These are phyloP conservation scores for Venturiaceae sp. DNA, from an alignment of 2,329 filamentous ascomycete species.

Conservation along the genomic window DNA sequence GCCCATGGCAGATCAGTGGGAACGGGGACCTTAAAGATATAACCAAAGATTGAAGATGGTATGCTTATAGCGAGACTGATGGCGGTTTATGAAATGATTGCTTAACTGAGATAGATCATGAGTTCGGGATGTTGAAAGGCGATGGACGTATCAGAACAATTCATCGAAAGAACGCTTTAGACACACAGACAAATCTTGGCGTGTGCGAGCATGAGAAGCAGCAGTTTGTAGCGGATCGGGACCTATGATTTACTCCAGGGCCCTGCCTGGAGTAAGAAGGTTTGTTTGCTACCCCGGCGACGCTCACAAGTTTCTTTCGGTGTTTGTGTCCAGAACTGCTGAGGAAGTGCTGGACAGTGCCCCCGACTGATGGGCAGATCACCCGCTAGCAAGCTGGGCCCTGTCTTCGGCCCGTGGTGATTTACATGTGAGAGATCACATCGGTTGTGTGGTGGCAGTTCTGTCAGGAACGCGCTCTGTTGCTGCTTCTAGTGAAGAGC, in stretches of 20 bases:
- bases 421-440: neutral
- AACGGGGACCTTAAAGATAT: neutral
- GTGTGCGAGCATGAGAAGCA: neutral
- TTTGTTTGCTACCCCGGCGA: neutral
- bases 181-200: conserved; percentile 1
- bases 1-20: neutral
- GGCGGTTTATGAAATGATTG: neutral
- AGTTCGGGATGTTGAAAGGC: neutral
- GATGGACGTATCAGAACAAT: neutral
- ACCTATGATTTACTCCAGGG: neutral
- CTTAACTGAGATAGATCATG: neutral
- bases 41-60: neutral
- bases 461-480: neutral
- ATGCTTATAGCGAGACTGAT: neutral
- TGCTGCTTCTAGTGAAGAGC: neutral
- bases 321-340: neutral
- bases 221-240: neutral
- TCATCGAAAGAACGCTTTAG: neutral
- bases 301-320: neutral
- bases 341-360: neutral
- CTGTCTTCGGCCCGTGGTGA: neutral
- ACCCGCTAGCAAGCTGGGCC: neutral
- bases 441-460: neutral
- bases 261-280: conserved; percentile 5
- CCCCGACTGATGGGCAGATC: neutral